Conservation (phyloP, 1,284 basidiomycete species). For the Gomphus sp. region DNA sequence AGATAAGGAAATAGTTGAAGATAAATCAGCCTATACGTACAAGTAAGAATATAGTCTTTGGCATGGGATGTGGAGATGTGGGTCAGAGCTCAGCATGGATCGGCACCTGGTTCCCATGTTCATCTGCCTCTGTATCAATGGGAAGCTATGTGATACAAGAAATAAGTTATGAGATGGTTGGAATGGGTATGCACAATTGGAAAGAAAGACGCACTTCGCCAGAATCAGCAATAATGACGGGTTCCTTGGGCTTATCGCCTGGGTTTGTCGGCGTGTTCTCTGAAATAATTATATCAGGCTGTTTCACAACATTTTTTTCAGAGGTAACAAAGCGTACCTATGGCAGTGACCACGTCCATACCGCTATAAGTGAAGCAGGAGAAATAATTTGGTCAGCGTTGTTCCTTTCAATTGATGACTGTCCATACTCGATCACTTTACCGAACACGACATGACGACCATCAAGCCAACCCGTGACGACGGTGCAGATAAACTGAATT, state of each 20-base stretch:
- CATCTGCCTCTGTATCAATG: slow-evolving; percentile 50
- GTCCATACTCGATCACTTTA: slow-evolving; percentile 56
- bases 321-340: slow-evolving; percentile 41
- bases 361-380: slow-evolving; percentile 34
- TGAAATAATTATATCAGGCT: slow-evolving; percentile 23
- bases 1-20: slow-evolving; percentile 8
- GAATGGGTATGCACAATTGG: background rate
- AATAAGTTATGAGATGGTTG: slow-evolving; percentile 1
- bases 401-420: background rate
- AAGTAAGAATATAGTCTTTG: slow-evolving; percentile 7
- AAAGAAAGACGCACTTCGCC: slow-evolving; percentile 58
- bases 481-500: slow-evolving; percentile 72
- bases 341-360: slow-evolving; percentile 71
- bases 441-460: slow-evolving; percentile 86
- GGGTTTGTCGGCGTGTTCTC: slow-evolving; percentile 62
- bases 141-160: slow-evolving; percentile 37
- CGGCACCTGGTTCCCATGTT: slow-evolving; percentile 81
- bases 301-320: background rate
- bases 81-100: slow-evolving; percentile 82
- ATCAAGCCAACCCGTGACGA: slow-evolving; percentile 70
- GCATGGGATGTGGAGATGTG: background rate
- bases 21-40: slow-evolving; percentile 12
- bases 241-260: slow-evolving; percentile 61
- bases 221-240: slow-evolving; percentile 70
- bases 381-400: background rate